A percentile compares a stretch with the other conserved stretches of the same genome.
phyloP scores from a whole-genome alignment of 2,329 filamentous ascomycete genomes.

The Pestalotiopsis sp. region DNA sequence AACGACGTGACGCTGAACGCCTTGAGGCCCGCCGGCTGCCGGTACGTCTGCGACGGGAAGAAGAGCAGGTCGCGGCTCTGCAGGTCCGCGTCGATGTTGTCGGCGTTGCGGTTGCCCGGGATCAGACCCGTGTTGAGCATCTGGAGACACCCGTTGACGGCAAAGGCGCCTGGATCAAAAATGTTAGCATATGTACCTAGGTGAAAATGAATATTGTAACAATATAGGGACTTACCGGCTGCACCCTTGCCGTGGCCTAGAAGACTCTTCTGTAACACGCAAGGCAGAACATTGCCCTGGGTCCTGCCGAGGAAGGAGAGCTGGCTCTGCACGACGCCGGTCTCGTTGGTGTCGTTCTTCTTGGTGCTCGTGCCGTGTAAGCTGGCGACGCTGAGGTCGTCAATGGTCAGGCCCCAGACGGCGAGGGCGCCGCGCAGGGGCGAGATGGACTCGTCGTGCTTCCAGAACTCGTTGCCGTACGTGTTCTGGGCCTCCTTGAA shows the following conservation, averaged over 20 bases:
- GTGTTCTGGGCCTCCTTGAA: conserved; percentile 22
- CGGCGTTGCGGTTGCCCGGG: conserved; percentile 95
- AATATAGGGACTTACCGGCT: conserved; percentile 28
- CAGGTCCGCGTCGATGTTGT: conserved; percentile 69
- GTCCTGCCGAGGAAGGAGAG: conserved; percentile 36
- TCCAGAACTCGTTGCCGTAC: conserved; percentile 33
- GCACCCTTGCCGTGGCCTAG: conserved; percentile 41
- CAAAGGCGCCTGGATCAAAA: conserved; percentile 75
- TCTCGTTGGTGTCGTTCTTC: conserved; percentile 42
- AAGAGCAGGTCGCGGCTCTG: conserved; percentile 1
- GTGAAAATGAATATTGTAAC: neutral
- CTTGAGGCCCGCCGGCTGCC: conserved; percentile 19
- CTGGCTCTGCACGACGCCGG: conserved; percentile 35
- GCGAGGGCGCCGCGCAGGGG: conserved; percentile 38
- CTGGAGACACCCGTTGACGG: conserved; percentile 98
- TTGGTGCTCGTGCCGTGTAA: conserved; percentile 43
- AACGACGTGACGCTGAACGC: conserved; percentile 43
- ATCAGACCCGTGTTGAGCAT: conserved; percentile 92
- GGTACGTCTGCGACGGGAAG: conserved; percentile 7
- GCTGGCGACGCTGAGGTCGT: conserved; percentile 39
- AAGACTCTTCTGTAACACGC: conserved; percentile 38
- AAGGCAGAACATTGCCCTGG: conserved; percentile 32
- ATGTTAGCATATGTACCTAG: neutral
- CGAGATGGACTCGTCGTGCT: conserved; percentile 28
- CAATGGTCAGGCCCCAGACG: conserved; percentile 36